Percentiles rank a stretch among this genome's conserved stretches.
These are phyloP conservation scores for Phylloporus scabripes DNA, from an alignment of 768 basidiomycete species.

Conservation along the genomic window DNA sequence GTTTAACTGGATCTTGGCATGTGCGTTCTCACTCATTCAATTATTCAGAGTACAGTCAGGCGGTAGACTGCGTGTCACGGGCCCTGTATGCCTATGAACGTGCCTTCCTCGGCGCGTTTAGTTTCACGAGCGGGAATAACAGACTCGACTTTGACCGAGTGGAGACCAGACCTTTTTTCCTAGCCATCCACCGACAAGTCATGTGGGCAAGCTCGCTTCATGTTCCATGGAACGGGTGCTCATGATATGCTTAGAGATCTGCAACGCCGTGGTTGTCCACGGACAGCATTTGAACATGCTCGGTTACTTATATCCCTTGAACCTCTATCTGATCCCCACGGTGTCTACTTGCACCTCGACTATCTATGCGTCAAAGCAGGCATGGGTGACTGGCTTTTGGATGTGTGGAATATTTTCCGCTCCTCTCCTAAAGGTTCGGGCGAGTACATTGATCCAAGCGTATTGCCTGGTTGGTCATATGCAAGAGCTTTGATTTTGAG, in stretches of 20 bases:
- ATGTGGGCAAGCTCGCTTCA: constrained; percentile 44
- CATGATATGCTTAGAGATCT: constrained; percentile 53
- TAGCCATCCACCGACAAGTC: constrained; percentile 79
- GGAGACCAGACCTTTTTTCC: constrained; percentile 90
- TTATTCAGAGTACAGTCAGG: constrained; percentile 66
- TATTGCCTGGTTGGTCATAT: constrained; percentile 77
- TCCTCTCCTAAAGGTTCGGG: constrained; percentile 5
- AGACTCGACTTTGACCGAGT: constrained; percentile 86
- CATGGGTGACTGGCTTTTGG: constrained; percentile 76
- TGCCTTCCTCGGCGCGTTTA: constrained; percentile 82
- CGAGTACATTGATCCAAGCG: constrained; percentile 44
- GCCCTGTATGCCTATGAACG: constrained; percentile 92
- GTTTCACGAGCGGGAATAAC: constrained; percentile 72
- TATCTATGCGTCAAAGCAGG: constrained; percentile 78
- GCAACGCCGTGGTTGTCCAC: constrained; percentile 81
- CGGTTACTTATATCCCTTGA: constrained; percentile 82
- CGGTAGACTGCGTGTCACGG: constrained; percentile 87
- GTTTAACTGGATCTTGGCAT: constrained; percentile 2
- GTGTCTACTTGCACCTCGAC: constrained; percentile 76
- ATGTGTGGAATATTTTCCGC: constrained; percentile 40
- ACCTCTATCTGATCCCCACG: constrained; percentile 86
- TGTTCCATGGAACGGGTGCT: not conserved
- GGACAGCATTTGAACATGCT: constrained; percentile 89
- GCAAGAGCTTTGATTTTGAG: constrained; percentile 64
- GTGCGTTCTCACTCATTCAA: not conserved